These are phyloP conservation scores for Durusdinium trenchii DNA, from an alignment of 73 alveolate species.

Conservation along the genomic window DNA sequence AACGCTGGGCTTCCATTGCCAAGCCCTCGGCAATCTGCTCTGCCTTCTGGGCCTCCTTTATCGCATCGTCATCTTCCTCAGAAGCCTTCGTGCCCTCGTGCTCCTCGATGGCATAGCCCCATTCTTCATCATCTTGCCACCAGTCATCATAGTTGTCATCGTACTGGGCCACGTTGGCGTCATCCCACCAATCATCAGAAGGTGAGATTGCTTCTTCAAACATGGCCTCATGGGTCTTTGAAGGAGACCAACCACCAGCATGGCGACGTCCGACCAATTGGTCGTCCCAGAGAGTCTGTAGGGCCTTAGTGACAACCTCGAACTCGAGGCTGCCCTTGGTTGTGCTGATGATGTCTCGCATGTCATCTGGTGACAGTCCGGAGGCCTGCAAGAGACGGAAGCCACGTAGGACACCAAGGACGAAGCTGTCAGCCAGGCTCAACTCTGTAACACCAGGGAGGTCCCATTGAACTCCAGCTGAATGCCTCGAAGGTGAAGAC, in stretches of 20 bases:
- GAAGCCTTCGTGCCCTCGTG: not conserved
- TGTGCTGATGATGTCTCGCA: not conserved
- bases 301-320: not conserved
- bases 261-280: not conserved
- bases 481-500: no score
- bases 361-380: not conserved
- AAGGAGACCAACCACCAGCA: no score
- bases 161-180: not conserved
- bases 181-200: not conserved
- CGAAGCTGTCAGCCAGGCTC: not conserved
- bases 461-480: no score
- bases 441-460: no score
- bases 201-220: not conserved
- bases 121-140: no score
- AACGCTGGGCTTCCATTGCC: not conserved
- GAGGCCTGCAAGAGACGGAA: constrained; percentile 8
- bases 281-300: not conserved
- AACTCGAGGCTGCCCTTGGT: not conserved
- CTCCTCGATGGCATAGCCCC: not conserved
- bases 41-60: not conserved
- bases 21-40: not conserved
- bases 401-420: constrained; percentile 18
- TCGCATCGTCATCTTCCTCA: not conserved
- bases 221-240: not conserved
- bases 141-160: not conserved